Percentiles rank a stretch among this genome's conserved stretches.
Evolutionary conservation across 2,329 filamentous ascomycete genomes (phyloP).

Genomic region (Alternaria tenuissima): DNA sequence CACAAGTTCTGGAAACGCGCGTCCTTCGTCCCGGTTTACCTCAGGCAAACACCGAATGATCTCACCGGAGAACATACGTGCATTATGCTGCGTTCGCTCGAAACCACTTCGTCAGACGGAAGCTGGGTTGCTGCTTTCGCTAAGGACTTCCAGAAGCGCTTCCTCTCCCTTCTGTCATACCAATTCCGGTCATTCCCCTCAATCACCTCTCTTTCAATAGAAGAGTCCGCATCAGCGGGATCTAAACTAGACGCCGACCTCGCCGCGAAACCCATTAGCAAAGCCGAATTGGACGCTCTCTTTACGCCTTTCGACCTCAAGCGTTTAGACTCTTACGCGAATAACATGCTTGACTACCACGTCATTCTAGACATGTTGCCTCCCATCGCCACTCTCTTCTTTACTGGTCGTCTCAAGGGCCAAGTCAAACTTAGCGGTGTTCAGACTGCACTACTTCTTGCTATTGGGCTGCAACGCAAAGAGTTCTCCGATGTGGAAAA

Average conservation of each 20-base stretch:
- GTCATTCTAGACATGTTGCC: conserved; percentile 95
- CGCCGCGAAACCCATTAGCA: conserved; percentile 68
- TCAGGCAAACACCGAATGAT: conserved; percentile 94
- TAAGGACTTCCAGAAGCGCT: conserved; percentile 93
- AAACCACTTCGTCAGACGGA: conserved; percentile 64
- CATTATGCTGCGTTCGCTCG: conserved; percentile 89
- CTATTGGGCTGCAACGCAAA: conserved; percentile 87
- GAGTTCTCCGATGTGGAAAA: conserved; percentile 80
- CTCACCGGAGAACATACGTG: conserved; percentile 97
- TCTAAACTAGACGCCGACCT: conserved; percentile 68
- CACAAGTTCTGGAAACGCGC: conserved; percentile 98
- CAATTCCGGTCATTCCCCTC: conserved; percentile 87
- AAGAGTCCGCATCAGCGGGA: conserved; percentile 81
- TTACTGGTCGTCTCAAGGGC: conserved; percentile 75
- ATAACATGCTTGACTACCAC: conserved; percentile 97
- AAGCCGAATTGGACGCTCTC: conserved; percentile 76
- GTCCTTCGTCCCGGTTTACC: conserved; percentile 86
- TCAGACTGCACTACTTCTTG: conserved; percentile 87
- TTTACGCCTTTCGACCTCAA: conserved; percentile 95
- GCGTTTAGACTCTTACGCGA: conserved; percentile 91
- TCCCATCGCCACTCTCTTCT: conserved; percentile 81
- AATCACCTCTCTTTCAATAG: conserved; percentile 81
- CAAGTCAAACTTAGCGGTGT: conserved; percentile 78
- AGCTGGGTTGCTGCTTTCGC: conserved; percentile 92
- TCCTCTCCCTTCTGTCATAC: conserved; percentile 87